phyloP scores from a whole-genome alignment of 177 flowering plant genomes.

The Vitis hybrid region DNA sequence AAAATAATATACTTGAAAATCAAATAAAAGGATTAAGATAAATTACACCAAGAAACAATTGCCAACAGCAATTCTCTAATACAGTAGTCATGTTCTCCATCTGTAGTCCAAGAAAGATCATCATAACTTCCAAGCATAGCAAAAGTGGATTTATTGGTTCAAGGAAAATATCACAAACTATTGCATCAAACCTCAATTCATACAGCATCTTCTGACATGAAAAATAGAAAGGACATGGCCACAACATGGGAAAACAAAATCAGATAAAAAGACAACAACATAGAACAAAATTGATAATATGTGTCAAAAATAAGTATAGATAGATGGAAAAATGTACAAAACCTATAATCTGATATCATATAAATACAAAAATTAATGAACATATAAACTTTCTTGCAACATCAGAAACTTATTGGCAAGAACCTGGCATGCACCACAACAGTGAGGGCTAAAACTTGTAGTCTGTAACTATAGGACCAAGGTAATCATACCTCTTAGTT shows the following conservation, averaged over 20 bases:
- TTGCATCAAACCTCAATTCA: background rate
- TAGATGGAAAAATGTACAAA: background rate
- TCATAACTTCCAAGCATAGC: background rate
- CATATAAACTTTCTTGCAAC: slow-evolving; percentile 9
- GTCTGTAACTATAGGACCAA: slow-evolving; percentile 22
- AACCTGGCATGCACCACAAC: slow-evolving; percentile 11
- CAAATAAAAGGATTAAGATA: too few species aligned
- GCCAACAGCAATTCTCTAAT: background rate
- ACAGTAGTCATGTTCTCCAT: background rate
- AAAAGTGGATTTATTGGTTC: background rate
- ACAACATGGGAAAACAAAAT: background rate
- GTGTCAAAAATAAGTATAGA: background rate
- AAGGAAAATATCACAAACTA: background rate
- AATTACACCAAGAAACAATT: background rate
- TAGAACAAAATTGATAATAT: slow-evolving; percentile 4
- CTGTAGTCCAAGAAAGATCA: background rate
- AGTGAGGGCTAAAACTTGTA: slow-evolving; percentile 5
- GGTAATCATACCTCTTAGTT: slow-evolving; percentile 25
- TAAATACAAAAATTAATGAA: slow-evolving; percentile 11
- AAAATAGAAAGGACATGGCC: background rate
- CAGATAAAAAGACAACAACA: background rate
- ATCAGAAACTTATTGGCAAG: slow-evolving; percentile 8
- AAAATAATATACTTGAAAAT: too few species aligned
- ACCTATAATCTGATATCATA: background rate
- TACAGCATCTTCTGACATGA: background rate